Evolutionary conservation across 1,284 basidiomycete genomes (phyloP), one percentile per base, ranked within the genome.

Genomic region (Gomphus bonarii): DNA sequence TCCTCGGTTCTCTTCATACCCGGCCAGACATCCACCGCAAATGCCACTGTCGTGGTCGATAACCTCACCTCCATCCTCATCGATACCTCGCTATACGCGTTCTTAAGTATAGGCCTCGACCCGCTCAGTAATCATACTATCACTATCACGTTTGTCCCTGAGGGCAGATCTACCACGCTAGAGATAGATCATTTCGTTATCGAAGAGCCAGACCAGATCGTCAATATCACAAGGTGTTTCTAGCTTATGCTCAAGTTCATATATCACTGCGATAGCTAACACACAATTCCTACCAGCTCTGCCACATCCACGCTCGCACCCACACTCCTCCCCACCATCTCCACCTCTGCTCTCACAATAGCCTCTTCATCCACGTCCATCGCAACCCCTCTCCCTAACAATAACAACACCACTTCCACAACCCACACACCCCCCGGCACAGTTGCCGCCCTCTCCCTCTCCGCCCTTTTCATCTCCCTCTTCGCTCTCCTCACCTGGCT

Each of bases 51-150:
- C 12, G 43, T 47, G 40, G 38, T 58, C 25, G 57, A 58, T 28
- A 40, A 52, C 42, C 50, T 42, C 42, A 28, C 57, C 25, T 58
- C 57, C 40, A 42, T 58, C 50, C 42, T 53, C 14, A 14, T 58
- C 30, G 18, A 58, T 33, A 58, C 57, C 18, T 43, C 57, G n/a
- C 16, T 9, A 1, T 8, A 31, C 18, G 43, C 28, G 28, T 58
- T 52, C 31, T 16, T n/a, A 11, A 31, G 42, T 18, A 46, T 25
- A 33, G 28, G 33, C 6, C 50, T 58, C 7, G 30, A 36, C 22
- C 30, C 25, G 7, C 1, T 4, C 20, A 18, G 14, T 16, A 31
- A 44, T 28, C 57, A 58, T 25, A 53, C 57, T n/a, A 44, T 58
- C 31, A 31, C 22, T 5, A 33, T 58, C 44, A 50, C 47, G 4